phyloP scores from a whole-genome alignment of 2,329 filamentous ascomycete species.

The Nothopassalora personata region DNA sequence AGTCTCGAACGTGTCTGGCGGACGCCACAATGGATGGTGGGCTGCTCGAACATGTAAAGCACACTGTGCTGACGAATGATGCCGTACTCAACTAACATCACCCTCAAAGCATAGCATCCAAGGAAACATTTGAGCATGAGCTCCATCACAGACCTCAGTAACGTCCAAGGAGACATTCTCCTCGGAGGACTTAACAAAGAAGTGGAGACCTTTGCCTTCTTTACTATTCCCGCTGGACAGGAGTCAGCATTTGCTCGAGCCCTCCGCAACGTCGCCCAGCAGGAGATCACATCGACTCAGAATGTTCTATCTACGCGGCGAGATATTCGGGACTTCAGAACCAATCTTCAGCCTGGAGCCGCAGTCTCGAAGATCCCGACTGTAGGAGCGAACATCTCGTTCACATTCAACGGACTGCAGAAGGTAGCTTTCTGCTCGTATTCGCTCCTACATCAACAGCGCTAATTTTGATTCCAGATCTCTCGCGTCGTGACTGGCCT shows the following conservation, averaged over 20 bases:
- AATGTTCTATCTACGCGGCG: slow-evolving; percentile 17
- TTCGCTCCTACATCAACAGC: no score
- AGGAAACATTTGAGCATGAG: slow-evolving; percentile 1
- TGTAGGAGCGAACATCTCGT: slow-evolving; percentile 27
- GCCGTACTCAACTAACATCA: not conserved
- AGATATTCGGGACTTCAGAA: slow-evolving; percentile 20
- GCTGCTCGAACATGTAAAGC: not conserved
- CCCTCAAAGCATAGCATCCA: not conserved
- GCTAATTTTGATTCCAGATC: slow-evolving; percentile 6
- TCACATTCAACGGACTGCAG: slow-evolving; percentile 23
- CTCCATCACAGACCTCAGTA: slow-evolving; percentile 15
- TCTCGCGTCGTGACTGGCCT: slow-evolving; percentile 28
- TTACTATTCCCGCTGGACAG: slow-evolving; percentile 21
- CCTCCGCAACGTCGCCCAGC: slow-evolving; percentile 16
- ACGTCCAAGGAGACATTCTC: slow-evolving; percentile 29
- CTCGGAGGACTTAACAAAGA: slow-evolving; percentile 24
- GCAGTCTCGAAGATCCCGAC: slow-evolving; percentile 12
- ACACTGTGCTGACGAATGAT: not conserved
- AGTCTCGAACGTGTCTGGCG: not conserved
- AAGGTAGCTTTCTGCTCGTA: slow-evolving; percentile 15
- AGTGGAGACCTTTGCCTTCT: slow-evolving; percentile 27
- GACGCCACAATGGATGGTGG: not conserved
- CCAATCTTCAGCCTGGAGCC: slow-evolving; percentile 4
- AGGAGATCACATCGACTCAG: slow-evolving; percentile 22
- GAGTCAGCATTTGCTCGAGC: slow-evolving; percentile 18